phyloP scores from a whole-genome alignment of 2,329 filamentous ascomycete species.

The Rhynchosporium secalis region DNA sequence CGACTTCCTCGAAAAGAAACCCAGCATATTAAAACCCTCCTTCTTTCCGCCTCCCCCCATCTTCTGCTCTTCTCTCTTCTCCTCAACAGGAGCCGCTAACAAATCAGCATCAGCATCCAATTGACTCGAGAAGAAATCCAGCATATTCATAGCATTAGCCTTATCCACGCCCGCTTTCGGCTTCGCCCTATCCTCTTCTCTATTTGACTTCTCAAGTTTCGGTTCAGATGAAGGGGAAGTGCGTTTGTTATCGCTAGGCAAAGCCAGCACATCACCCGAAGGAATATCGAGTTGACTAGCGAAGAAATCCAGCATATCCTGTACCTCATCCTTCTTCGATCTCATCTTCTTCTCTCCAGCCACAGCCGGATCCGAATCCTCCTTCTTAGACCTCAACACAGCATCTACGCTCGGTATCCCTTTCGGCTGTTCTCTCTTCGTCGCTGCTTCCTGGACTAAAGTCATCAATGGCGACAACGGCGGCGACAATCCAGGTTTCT shows the following conservation, averaged over 20 bases:
- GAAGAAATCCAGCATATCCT: slow-evolving; percentile 16
- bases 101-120: not conserved
- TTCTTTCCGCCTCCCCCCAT: not conserved
- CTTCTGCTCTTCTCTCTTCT: too few species aligned
- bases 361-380: not conserved
- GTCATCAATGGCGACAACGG: not conserved
- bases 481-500: not conserved
- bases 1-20: slow-evolving; percentile 12
- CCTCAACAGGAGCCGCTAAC: not conserved
- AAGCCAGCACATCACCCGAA: not conserved
- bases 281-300: slow-evolving; percentile 15
- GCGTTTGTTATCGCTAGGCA: not conserved
- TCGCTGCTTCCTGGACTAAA: not conserved
- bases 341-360: not conserved
- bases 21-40: slow-evolving; percentile 12
- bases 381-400: slow-evolving; percentile 1
- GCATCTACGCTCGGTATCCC: slow-evolving; percentile 5
- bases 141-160: not conserved
- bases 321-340: slow-evolving; percentile 5
- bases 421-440: not conserved
- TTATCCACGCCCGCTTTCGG: too few species aligned
- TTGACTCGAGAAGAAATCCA: slow-evolving; percentile 18
- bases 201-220: too few species aligned
- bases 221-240: too few species aligned
- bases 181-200: too few species aligned